Conservation (phyloP, 352 stramenopile species). For the Phytophthora cactorum region DNA sequence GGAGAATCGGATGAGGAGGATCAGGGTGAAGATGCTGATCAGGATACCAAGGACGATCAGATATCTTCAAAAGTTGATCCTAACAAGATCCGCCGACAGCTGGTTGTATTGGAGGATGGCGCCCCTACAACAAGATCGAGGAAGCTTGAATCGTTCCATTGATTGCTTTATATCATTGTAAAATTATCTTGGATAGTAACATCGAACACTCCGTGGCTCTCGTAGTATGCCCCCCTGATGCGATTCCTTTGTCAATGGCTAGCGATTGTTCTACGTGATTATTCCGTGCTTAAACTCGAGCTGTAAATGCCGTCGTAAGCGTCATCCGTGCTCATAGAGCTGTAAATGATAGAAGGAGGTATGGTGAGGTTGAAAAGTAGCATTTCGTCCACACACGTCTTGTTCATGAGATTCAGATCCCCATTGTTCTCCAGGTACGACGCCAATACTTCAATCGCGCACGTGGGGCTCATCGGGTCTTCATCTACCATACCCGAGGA, state of each 20-base stretch:
- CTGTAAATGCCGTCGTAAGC: not conserved
- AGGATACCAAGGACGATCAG: not conserved
- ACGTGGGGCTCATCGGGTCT: no score
- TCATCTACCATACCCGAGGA: no score
- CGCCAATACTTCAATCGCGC: no score
- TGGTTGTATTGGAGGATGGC: conserved; percentile 6
- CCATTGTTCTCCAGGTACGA: not conserved
- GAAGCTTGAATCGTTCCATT: no score
- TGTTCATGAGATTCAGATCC: not conserved
- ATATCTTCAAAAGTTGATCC: not conserved
- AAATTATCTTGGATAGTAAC: no score
- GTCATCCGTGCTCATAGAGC: not conserved
- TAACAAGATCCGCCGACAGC: conserved; percentile 6
- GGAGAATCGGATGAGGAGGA: not conserved
- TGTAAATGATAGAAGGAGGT: not conserved
- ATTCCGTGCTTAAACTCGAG: not conserved
- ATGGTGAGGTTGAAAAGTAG: not conserved
- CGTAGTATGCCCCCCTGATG: not conserved
- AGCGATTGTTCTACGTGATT: not conserved
- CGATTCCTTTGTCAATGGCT: not conserved
- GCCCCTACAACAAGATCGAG: no score
- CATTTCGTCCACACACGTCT: not conserved
- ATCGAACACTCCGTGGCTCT: not conserved
- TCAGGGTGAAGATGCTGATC: not conserved
- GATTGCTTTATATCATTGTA: no score